These are phyloP conservation scores for Cryptococcus sp. DNA, from an alignment of 1,284 basidiomycete genomes.

Conservation along the genomic window DNA sequence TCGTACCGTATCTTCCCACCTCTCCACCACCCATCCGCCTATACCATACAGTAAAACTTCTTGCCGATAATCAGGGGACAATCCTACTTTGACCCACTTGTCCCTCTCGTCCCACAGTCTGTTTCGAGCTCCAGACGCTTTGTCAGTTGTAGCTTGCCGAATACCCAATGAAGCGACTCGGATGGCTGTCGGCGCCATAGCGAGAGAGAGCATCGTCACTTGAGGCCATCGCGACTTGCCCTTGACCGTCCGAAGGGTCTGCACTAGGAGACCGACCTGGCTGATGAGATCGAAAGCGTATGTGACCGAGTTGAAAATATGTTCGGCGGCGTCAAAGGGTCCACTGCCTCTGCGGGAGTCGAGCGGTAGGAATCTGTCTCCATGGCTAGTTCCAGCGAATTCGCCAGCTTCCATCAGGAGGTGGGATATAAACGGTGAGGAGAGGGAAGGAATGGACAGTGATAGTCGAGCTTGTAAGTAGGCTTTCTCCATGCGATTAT, in stretches of 20 bases:
- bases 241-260: slow-evolving; percentile 2
- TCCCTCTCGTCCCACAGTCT: too few species aligned
- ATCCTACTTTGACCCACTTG: too few species aligned
- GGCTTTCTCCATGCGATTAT: slow-evolving; percentile 64
- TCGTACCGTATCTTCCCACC: too few species aligned
- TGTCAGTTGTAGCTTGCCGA: too few species aligned
- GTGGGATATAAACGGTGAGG: slow-evolving; percentile 63
- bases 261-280: slow-evolving; percentile 7
- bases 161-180: too few species aligned
- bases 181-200: too few species aligned
- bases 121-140: too few species aligned
- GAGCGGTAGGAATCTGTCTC: neutral
- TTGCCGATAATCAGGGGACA: too few species aligned
- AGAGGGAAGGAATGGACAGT: slow-evolving; percentile 67
- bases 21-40: too few species aligned
- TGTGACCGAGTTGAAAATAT: slow-evolving; percentile 67
- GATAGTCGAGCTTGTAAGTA: slow-evolving; percentile 69
- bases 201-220: too few species aligned
- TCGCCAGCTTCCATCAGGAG: slow-evolving; percentile 68
- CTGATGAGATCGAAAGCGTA: slow-evolving; percentile 47
- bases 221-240: too few species aligned
- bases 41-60: too few species aligned
- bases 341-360: slow-evolving; percentile 5
- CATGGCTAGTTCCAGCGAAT: slow-evolving; percentile 21
- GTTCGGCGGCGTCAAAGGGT: slow-evolving; percentile 42